A percentile compares a stretch with the other conserved stretches of the same genome.
These are phyloP conservation scores for Stephania cephalantha DNA, from an alignment of 164 flowering plant species.

Conservation along the genomic window DNA sequence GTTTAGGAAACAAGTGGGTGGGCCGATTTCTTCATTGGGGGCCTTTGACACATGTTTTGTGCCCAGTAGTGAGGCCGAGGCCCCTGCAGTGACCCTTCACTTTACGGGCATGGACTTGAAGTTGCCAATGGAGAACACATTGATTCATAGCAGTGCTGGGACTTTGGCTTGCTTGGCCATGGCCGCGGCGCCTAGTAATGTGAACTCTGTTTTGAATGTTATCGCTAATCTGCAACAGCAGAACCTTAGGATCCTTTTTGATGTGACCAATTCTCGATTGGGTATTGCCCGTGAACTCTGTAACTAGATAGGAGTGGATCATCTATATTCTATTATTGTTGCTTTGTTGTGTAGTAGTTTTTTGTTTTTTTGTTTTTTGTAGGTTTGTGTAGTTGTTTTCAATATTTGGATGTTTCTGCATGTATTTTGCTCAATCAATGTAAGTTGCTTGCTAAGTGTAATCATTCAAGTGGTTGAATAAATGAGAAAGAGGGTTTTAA, in stretches of 20 bases:
- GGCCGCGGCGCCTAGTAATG: constrained; percentile 75
- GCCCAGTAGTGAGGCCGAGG: constrained; percentile 28
- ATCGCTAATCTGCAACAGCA: constrained; percentile 92
- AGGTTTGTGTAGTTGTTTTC: not conserved
- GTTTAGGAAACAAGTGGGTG: constrained; percentile 48
- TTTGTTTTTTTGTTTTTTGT: not conserved
- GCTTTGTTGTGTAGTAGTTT: not conserved
- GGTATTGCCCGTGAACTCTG: constrained; percentile 80
- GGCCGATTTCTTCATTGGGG: constrained; percentile 52
- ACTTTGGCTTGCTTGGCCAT: constrained; percentile 71
- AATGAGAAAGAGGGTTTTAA: too few species aligned
- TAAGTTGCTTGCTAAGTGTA: not conserved
- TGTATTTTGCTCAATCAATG: not conserved
- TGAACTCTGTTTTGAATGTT: constrained; percentile 67
- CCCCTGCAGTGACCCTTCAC: constrained; percentile 58
- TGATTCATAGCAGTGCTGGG: constrained; percentile 73
- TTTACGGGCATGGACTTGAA: constrained; percentile 60
- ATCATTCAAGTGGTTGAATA: not conserved
- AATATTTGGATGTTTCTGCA: too few species aligned
- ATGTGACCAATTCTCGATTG: constrained; percentile 53
- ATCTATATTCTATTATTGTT: not conserved
- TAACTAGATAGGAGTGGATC: constrained; percentile 26
- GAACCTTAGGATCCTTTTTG: constrained; percentile 69
- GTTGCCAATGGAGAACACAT: constrained; percentile 67
- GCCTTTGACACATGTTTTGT: constrained; percentile 83